phyloP scores from a whole-genome alignment of 1,284 basidiomycete species.

The Fomitiporia mediterranea region DNA sequence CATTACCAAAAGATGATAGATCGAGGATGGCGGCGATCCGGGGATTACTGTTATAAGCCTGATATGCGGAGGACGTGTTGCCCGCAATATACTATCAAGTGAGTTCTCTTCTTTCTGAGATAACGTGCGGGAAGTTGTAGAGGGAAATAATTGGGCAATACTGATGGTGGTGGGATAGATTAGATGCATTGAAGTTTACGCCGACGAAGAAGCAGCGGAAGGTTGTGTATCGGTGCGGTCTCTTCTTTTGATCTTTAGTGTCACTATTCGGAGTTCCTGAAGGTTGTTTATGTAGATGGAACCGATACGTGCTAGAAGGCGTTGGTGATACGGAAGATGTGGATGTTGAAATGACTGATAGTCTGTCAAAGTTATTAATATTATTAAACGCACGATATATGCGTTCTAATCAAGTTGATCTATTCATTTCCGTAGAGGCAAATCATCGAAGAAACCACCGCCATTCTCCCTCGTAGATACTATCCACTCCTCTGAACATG shows the following conservation, averaged over 20 bases:
- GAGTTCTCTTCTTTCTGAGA: slow-evolving; percentile 21
- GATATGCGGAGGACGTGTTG: slow-evolving; percentile 82
- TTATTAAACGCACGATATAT: not conserved
- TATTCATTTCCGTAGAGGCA: not conserved
- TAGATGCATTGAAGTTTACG: slow-evolving; percentile 71
- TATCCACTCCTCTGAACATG: slow-evolving; percentile 44
- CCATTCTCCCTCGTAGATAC: slow-evolving; percentile 34
- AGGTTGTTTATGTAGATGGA: no score
- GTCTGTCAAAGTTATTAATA: slow-evolving; percentile 23
- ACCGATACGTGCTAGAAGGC: slow-evolving; percentile 55
- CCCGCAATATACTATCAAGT: slow-evolving; percentile 90
- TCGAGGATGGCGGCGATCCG: slow-evolving; percentile 86
- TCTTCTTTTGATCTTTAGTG: not conserved
- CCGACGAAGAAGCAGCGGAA: slow-evolving; percentile 79
- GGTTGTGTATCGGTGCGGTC: slow-evolving; percentile 57
- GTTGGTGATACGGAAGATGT: slow-evolving; percentile 37
- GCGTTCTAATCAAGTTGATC: no score
- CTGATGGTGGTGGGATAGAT: slow-evolving; percentile 36
- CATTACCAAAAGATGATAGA: slow-evolving; percentile 80
- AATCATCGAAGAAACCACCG: slow-evolving; percentile 17
- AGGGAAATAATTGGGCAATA: not conserved
- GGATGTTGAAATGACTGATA: slow-evolving; percentile 25
- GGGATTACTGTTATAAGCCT: slow-evolving; percentile 80
- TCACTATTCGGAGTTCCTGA: not conserved
- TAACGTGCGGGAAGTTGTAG: not conserved